Conservation (phyloP, 805 yeast genomes). For the Metschnikowia kunwiensis region DNA sequence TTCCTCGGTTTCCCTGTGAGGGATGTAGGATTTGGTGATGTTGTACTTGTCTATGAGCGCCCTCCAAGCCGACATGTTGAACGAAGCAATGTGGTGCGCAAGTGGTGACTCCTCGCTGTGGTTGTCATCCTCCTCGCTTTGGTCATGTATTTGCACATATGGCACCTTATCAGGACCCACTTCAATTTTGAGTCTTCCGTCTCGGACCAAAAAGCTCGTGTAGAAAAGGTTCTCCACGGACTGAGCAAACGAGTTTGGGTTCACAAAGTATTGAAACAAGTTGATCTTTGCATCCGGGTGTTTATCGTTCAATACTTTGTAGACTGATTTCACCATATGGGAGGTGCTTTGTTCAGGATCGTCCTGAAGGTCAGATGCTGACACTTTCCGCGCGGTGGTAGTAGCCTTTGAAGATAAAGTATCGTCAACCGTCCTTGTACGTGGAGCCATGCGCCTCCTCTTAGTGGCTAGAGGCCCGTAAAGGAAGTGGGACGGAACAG, state of each 20-base stretch:
- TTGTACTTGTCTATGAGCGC: constrained; percentile 49
- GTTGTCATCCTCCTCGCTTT: constrained; percentile 18
- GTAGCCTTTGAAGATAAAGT: constrained; percentile 32
- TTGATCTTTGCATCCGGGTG: constrained; percentile 42
- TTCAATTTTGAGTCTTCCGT: constrained; percentile 57
- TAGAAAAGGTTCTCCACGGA: constrained; percentile 83
- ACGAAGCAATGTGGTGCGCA: constrained; percentile 65
- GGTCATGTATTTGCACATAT: constrained; percentile 35
- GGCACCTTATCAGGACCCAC: constrained; percentile 48
- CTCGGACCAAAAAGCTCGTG: constrained; percentile 74
- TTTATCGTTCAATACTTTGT: constrained; percentile 30
- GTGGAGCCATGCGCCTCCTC: constrained; percentile 39
- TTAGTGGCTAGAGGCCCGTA: constrained; percentile 70
- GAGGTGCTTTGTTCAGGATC: constrained; percentile 61
- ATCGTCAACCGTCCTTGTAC: constrained; percentile 39
- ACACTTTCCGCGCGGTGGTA: constrained; percentile 49
- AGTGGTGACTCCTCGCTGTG: too few relatives aligned
- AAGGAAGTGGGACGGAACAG: constrained; percentile 56
- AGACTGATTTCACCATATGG: constrained; percentile 56
- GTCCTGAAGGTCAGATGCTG: constrained; percentile 48
- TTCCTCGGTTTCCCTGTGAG: constrained; percentile 31
- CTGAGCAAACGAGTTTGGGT: constrained; percentile 74
- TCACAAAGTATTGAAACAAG: constrained; percentile 63
- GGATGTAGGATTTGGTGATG: constrained; percentile 55
- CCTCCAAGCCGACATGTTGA: constrained; percentile 68